A percentile compares a stretch with the other conserved stretches of the same genome.
Evolutionary conservation across 495 filamentous ascomycete genomes (phyloP).

Genomic region (Daldinia caldariorum): DNA sequence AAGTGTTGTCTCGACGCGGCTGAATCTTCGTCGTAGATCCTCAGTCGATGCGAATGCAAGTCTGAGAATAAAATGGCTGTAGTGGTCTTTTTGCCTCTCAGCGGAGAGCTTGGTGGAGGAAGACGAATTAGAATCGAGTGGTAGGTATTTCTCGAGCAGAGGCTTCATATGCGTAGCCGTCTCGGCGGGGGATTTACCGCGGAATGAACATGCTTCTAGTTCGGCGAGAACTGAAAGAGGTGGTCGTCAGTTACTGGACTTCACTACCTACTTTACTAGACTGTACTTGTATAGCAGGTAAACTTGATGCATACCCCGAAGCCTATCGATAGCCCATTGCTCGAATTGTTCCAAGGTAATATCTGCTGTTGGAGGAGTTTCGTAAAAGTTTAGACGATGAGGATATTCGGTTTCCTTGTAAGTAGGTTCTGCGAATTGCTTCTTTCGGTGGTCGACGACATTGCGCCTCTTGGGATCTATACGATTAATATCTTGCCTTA

Average conservation of each 20-base stretch:
- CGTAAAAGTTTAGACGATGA: slow-evolving; percentile 92
- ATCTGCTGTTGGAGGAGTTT: slow-evolving; percentile 85
- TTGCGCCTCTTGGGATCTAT: slow-evolving; percentile 83
- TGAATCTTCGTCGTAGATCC: slow-evolving; percentile 89
- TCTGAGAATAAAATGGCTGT: slow-evolving; percentile 95
- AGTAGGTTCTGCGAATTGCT: slow-evolving; percentile 78
- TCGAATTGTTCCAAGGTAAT: slow-evolving; percentile 98
- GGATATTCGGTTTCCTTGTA: slow-evolving; percentile 81
- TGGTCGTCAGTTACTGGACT: slow-evolving; percentile 24
- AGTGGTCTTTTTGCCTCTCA: slow-evolving; percentile 95
- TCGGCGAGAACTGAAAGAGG: slow-evolving; percentile 80
- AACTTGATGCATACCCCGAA: slow-evolving; percentile 67
- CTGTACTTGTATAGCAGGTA: not conserved
- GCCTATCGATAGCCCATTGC: slow-evolving; percentile 96
- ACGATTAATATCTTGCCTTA: slow-evolving; percentile 74
- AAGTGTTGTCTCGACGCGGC: slow-evolving; percentile 84
- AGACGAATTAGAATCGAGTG: slow-evolving; percentile 79
- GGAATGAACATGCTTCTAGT: slow-evolving; percentile 94
- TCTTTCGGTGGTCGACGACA: slow-evolving; percentile 79
- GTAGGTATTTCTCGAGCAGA: slow-evolving; percentile 85
- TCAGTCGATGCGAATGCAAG: slow-evolving; percentile 92
- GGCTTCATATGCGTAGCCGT: slow-evolving; percentile 80
- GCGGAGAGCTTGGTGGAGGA: slow-evolving; percentile 64
- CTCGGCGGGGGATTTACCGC: slow-evolving; percentile 83
- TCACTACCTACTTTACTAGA: not conserved